Percentiles rank a stretch among this genome's conserved stretches.
These are phyloP conservation scores for Aspergillus amoenus DNA, from an alignment of 2,329 filamentous ascomycete genomes.

Conservation along the genomic window DNA sequence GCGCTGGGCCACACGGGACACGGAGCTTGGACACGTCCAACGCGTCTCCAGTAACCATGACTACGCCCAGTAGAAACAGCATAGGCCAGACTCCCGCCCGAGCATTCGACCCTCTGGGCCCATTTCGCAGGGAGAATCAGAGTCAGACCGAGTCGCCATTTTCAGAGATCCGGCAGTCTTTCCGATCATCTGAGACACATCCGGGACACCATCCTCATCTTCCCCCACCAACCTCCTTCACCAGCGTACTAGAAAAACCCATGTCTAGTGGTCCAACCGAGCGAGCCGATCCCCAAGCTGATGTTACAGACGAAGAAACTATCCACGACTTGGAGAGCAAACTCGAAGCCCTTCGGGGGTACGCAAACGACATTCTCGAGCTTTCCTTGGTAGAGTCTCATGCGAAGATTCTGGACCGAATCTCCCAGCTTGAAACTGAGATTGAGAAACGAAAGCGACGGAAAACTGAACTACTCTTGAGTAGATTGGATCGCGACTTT, in stretches of 20 bases:
- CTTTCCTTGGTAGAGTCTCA: constrained; percentile 27
- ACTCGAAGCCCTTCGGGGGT: constrained; percentile 21
- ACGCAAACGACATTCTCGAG: constrained; percentile 25
- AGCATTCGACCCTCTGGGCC: constrained; percentile 1
- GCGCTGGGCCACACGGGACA: not conserved
- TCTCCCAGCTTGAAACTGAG: constrained; percentile 18
- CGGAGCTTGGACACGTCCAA: not conserved
- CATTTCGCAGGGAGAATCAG: constrained; percentile 15
- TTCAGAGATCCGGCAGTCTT: not conserved
- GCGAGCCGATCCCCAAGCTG: not conserved
- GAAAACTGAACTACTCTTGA: constrained; percentile 19
- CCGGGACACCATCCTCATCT: not conserved
- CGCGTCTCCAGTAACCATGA: not conserved
- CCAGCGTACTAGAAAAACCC: not conserved
- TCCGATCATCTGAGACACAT: not conserved
- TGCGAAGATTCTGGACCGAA: constrained; percentile 21
- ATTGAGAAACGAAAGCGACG: constrained; percentile 16
- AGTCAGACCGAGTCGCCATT: constrained; percentile 6
- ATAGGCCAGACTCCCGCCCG: not conserved
- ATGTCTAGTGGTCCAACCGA: not conserved
- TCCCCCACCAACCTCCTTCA: not conserved
- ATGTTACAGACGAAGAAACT: constrained; percentile 3
- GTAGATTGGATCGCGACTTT: constrained; percentile 18
- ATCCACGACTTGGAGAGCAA: constrained; percentile 21
- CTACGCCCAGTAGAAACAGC: not conserved